These are phyloP conservation scores for Epichloe sp. DNA, from an alignment of 2,329 filamentous ascomycete species.

Conservation along the genomic window DNA sequence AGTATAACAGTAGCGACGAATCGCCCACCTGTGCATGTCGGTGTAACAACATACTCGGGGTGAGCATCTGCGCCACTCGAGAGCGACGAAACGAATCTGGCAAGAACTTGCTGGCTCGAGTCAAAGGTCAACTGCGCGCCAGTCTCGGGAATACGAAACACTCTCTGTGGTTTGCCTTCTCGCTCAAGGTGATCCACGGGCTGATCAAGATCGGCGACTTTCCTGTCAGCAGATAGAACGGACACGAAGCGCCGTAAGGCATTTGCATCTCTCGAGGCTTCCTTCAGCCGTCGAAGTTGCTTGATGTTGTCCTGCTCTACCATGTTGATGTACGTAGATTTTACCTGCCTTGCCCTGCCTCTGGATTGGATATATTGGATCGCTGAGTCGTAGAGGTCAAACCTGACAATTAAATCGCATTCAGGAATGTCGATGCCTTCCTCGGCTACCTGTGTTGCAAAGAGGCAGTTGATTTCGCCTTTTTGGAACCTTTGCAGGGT, in stretches of 20 bases:
- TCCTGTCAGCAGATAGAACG: constrained; percentile 59
- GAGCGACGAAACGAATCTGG: constrained; percentile 60
- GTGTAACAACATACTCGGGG: constrained; percentile 49
- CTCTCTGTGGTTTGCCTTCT: constrained; percentile 25
- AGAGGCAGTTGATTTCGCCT: constrained; percentile 48
- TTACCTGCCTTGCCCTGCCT: constrained; percentile 64
- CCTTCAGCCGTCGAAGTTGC: constrained; percentile 43
- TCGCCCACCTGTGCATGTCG: constrained; percentile 30
- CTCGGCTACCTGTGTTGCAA: constrained; percentile 54
- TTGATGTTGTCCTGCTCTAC: constrained; percentile 54
- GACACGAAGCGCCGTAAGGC: constrained; percentile 65
- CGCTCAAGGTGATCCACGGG: constrained; percentile 6
- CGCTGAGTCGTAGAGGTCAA: constrained; percentile 78
- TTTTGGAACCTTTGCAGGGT: constrained; percentile 53
- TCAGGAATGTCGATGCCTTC: constrained; percentile 57
- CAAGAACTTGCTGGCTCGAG: constrained; percentile 58
- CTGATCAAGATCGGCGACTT: constrained; percentile 21
- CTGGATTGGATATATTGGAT: constrained; percentile 93
- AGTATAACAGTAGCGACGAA: constrained; percentile 71
- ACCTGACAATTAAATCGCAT: constrained; percentile 57
- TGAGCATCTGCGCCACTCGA: constrained; percentile 15
- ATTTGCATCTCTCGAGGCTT: constrained; percentile 47
- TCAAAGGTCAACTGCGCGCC: constrained; percentile 70
- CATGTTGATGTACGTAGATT: constrained; percentile 79
- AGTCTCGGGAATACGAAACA: constrained; percentile 49